Percentiles rank a stretch among this genome's conserved stretches.
Evolutionary conservation across 495 filamentous ascomycete genomes (phyloP).

Genomic region (Saxispiralis lemnorum): DNA sequence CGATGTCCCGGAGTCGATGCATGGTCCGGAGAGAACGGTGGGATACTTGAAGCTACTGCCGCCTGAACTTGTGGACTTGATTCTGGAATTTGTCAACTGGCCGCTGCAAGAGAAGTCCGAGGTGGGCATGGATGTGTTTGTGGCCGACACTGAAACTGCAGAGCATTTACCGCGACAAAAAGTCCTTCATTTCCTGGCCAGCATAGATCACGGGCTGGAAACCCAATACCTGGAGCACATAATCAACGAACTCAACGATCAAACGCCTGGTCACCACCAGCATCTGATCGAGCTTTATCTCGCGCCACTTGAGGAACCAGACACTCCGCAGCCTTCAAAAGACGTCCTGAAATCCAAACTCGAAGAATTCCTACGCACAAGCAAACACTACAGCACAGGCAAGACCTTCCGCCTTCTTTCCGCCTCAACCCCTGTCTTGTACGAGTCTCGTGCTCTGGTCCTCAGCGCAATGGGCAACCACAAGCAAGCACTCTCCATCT

Average conservation of each 20-base stretch:
- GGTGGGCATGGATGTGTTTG: slow-evolving; percentile 86
- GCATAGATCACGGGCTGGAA: slow-evolving; percentile 51
- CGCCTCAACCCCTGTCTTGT: slow-evolving; percentile 65
- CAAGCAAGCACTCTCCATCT: slow-evolving; percentile 83
- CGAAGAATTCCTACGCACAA: slow-evolving; percentile 55
- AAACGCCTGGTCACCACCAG: slow-evolving; percentile 74
- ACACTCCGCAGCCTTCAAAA: slow-evolving; percentile 27
- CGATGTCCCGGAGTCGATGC: slow-evolving; percentile 46
- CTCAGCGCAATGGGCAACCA: slow-evolving; percentile 92
- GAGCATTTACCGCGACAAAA: slow-evolving; percentile 65
- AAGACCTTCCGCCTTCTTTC: slow-evolving; percentile 60
- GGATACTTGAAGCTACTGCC: slow-evolving; percentile 80
- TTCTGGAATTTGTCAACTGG: slow-evolving; percentile 84
- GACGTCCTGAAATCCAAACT: slow-evolving; percentile 44
- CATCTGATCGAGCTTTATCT: slow-evolving; percentile 61
- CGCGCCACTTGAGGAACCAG: slow-evolving; percentile 35
- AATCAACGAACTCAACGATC: slow-evolving; percentile 69
- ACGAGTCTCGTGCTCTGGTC: slow-evolving; percentile 78
- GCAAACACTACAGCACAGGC: slow-evolving; percentile 60
- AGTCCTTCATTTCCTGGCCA: slow-evolving; percentile 56
- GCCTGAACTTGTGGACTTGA: slow-evolving; percentile 73
- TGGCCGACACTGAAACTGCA: slow-evolving; percentile 86
- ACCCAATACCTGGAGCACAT: slow-evolving; percentile 81
- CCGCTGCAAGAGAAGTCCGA: slow-evolving; percentile 53
- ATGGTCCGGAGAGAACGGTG: slow-evolving; percentile 68